phyloP scores from a whole-genome alignment of 352 stramenopile genomes.

The Pythium sukuiense region DNA sequence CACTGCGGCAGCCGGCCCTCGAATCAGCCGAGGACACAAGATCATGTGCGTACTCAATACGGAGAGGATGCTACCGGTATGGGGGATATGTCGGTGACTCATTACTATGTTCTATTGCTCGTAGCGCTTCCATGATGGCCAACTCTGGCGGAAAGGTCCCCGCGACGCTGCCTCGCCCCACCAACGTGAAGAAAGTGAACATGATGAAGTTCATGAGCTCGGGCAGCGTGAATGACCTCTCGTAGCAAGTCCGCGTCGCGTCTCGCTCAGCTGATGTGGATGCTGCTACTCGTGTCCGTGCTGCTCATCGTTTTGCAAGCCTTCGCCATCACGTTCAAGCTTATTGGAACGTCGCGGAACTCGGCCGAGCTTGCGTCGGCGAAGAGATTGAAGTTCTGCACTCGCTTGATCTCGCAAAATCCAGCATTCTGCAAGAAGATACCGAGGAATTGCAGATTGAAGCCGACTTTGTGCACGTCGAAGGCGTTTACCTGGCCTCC shows the following conservation, averaged over 20 bases:
- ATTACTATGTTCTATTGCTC: not conserved
- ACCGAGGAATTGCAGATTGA: slow-evolving; percentile 54
- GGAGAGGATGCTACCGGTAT: too few relatives aligned
- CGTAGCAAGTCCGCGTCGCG: not conserved
- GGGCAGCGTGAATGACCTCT: slow-evolving; percentile 11
- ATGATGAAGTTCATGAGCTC: slow-evolving; percentile 84
- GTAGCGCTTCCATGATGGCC: slow-evolving; percentile 28
- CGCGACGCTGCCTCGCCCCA: slow-evolving; percentile 10
- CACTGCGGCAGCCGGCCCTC: slow-evolving; percentile 9
- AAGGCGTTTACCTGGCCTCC: slow-evolving; percentile 62
- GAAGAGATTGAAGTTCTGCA: slow-evolving; percentile 59
- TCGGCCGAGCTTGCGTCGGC: slow-evolving; percentile 45
- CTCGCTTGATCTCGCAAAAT: slow-evolving; percentile 56
- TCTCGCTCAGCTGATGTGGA: not conserved
- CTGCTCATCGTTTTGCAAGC: slow-evolving; percentile 30
- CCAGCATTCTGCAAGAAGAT: slow-evolving; percentile 42
- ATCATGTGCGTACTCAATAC: slow-evolving; percentile 43
- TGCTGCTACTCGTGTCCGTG: not conserved
- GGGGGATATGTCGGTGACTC: not conserved
- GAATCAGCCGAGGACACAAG: slow-evolving; percentile 45
- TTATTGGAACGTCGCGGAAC: slow-evolving; percentile 52
- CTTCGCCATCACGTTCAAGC: slow-evolving; percentile 57
- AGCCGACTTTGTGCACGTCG: slow-evolving; percentile 82
- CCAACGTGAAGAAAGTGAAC: slow-evolving; percentile 66
- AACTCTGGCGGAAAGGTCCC: slow-evolving; percentile 11